A percentile compares a stretch with the other conserved stretches of the same genome.
phyloP scores from a whole-genome alignment of 257 asterid species.

The Solanum medicagineum region DNA sequence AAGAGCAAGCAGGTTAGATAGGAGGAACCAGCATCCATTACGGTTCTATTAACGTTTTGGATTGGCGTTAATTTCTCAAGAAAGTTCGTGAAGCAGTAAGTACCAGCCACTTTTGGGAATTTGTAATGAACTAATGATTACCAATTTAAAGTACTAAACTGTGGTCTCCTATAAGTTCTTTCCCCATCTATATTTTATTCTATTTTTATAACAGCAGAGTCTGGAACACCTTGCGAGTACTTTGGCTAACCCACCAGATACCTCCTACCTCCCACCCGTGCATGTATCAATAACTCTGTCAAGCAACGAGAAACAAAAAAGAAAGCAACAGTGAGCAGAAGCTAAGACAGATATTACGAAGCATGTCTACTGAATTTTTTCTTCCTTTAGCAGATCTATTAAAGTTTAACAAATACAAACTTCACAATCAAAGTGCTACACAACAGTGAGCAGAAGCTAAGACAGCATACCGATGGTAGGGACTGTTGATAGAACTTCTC shows the following conservation, averaged over 20 bases:
- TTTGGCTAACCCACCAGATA: not conserved
- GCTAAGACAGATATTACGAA: not conserved
- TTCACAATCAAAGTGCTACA: not conserved
- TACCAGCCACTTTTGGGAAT: not conserved
- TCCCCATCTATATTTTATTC: not conserved
- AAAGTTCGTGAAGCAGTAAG: not conserved
- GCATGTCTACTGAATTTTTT: not conserved
- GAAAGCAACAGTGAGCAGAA: not conserved
- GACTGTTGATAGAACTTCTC: constrained; percentile 96
- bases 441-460: not conserved
- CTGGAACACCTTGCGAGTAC: not conserved
- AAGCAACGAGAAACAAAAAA: not conserved
- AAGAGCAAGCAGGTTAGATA: not conserved
- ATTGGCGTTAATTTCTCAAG: not conserved
- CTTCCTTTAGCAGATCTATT: not conserved
- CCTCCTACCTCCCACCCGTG: not conserved
- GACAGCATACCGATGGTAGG: constrained; percentile 81
- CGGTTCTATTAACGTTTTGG: not conserved
- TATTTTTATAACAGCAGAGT: not conserved
- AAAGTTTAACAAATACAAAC: not conserved
- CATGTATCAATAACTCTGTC: not conserved
- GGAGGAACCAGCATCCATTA: not conserved
- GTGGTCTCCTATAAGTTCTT: not conserved
- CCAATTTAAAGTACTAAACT: not conserved
- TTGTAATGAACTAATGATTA: not conserved